phyloP scores from a whole-genome alignment of 73 alveolate species.

The Breviolum minutum region DNA sequence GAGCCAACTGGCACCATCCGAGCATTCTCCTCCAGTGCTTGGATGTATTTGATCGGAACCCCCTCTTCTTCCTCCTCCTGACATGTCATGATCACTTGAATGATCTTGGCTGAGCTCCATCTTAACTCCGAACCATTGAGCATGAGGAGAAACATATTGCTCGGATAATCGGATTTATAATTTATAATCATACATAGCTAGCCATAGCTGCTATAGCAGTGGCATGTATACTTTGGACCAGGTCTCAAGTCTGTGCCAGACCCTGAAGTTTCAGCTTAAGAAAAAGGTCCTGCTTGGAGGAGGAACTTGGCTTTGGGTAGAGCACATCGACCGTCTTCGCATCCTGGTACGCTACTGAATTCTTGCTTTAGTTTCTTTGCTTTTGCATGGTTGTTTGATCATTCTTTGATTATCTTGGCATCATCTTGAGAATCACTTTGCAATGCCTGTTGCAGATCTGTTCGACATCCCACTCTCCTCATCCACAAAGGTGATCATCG shows the following conservation, averaged over 20 bases:
- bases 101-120: no score
- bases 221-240: no score
- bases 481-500: constrained; percentile 81
- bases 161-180: no score
- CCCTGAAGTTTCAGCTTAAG: no score
- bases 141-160: neutral
- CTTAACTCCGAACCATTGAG: neutral
- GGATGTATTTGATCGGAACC: constrained; percentile 65
- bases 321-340: constrained; percentile 86
- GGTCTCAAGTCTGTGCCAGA: no score
- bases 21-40: constrained; percentile 57
- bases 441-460: neutral
- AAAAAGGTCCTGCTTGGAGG: constrained; percentile 33
- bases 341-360: neutral
- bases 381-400: neutral
- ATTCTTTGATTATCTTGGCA: neutral
- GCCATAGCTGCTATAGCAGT: no score
- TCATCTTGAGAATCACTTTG: neutral
- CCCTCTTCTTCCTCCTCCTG: constrained; percentile 95
- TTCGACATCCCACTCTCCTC: constrained; percentile 9
- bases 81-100: neutral
- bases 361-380: neutral
- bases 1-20: neutral
- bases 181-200: no score
- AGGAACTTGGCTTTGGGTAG: constrained; percentile 58